Base-by-base conservation (phyloP, 805 yeast genomes). In the Lachancea fermentati region DNA sequence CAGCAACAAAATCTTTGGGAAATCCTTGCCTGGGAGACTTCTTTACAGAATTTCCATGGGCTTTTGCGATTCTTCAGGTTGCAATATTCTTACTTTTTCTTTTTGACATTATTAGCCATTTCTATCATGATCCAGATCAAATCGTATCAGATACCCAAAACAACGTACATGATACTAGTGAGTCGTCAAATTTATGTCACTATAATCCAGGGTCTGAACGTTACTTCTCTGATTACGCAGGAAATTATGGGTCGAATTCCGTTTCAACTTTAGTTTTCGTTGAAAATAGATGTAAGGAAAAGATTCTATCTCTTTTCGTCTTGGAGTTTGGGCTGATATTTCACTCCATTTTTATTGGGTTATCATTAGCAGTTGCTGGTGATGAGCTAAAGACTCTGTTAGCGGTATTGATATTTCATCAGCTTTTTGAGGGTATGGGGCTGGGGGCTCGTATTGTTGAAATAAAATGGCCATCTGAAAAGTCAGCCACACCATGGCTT, bases 381-480 rank as follows among this genome's bases (percentile, higher is more conserved):
- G 81, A 76, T 2, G 91, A 82, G 57, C 85, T 85, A 55, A 73
- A 68, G 43, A 73, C 85, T 4, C 66, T 85, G 37, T 85, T 81
- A 60, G 72, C 81, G 46, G 95, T 74, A n/a, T 48, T 73, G 33
- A 74, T 79, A 4, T 78, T 77, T 69, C 88, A 86, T 58, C 95
- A 85, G 62, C 69, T 79, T 68, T 85, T 85, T 55, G 95, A 85
- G 64, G 95, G 95, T 36, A 68, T 86, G 36, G 95, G 95, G 44
- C 67, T 86, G 48, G 95, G 95, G 16, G 73, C 91, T 6, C 75
- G 95, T 60, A 69, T 83, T 28, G 82, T 87, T 1, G 70, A 69
- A 24, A 68, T 77, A 1, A 52, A 63, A 25, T 79, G 80, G 76
- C 79, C 81, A 3, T 36, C 50, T 5, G 29, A 45, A 13, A 66